A percentile compares a stretch with the other conserved stretches of the same genome.
Evolutionary conservation across 2,329 filamentous ascomycete genomes (phyloP).

Genomic region (Hypoxylon sp.): DNA sequence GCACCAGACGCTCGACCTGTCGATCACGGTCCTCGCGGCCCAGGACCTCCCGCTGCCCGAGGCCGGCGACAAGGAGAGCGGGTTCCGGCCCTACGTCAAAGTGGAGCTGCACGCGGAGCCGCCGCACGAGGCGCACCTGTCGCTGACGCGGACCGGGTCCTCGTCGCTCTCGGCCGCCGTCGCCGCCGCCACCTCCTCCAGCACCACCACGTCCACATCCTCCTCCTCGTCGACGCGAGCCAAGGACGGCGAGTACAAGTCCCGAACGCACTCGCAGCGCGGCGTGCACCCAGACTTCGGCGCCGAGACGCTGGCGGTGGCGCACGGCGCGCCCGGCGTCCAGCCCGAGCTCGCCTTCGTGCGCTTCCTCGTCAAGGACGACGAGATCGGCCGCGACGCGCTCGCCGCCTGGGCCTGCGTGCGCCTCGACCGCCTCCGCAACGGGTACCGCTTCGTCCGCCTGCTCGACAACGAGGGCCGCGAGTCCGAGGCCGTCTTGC

Average conservation of each 20-base stretch:
- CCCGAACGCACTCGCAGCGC: constrained; percentile 63
- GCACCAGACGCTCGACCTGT: constrained; percentile 71
- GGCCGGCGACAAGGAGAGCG: constrained; percentile 56
- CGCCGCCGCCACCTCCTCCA: too few relatives aligned
- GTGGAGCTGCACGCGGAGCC: constrained; percentile 81
- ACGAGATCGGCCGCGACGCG: constrained; percentile 80
- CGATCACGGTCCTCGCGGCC: constrained; percentile 77
- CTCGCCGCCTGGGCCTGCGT: constrained; percentile 90
- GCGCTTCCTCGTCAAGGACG: constrained; percentile 86
- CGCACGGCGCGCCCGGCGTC: constrained; percentile 58
- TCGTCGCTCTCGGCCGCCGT: too few relatives aligned
- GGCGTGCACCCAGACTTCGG: constrained; percentile 70
- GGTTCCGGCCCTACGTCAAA: constrained; percentile 83
- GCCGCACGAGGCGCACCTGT: constrained; percentile 42
- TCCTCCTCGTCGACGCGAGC: constrained; percentile 50
- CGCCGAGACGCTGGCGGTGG: constrained; percentile 65
- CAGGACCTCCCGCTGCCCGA: constrained; percentile 75
- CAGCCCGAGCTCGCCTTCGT: constrained; percentile 77
- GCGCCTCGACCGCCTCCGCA: constrained; percentile 78
- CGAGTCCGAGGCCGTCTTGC: constrained; percentile 70
- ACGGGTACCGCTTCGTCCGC: constrained; percentile 80
- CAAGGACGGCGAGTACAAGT: constrained; percentile 66
- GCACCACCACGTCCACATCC: too few relatives aligned
- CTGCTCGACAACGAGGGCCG: constrained; percentile 74
- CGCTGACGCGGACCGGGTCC: constrained; percentile 3